Evolutionary conservation across 2,329 filamentous ascomycete species (phyloP).

Genomic region (Penicillium rolfsii): DNA sequence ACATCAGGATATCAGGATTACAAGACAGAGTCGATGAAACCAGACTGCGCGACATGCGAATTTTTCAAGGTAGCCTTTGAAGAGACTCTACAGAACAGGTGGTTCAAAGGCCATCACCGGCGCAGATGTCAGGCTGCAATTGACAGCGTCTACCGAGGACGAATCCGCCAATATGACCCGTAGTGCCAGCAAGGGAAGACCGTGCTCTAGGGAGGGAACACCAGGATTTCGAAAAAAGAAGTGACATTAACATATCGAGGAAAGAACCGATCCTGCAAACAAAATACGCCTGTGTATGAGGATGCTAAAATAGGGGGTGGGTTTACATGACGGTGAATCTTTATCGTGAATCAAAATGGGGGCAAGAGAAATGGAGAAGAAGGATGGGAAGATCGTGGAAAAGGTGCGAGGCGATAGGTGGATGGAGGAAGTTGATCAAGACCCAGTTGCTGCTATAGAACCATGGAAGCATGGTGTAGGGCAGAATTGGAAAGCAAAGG

Average conservation of each 20-base stretch:
- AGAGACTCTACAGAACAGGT: constrained; percentile 8
- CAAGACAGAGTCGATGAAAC: background rate
- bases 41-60: constrained; percentile 15
- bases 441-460: background rate
- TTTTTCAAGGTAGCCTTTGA: constrained; percentile 27
- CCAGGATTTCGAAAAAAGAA: constrained; percentile 17
- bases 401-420: constrained; percentile 10
- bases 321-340: constrained; percentile 55
- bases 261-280: constrained; percentile 37
- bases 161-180: constrained; percentile 15
- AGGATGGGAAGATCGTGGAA: constrained; percentile 26
- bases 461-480: background rate
- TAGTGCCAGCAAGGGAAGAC: constrained; percentile 20
- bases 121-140: constrained; percentile 3
- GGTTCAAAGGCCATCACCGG: constrained; percentile 12
- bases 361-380: constrained; percentile 16
- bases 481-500: background rate
- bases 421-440: constrained; percentile 16
- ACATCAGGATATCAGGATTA: background rate
- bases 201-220: constrained; percentile 9
- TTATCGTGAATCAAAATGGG: constrained; percentile 45
- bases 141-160: background rate
- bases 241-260: constrained; percentile 31
- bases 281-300: constrained; percentile 47
- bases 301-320: constrained; percentile 41